Evolutionary conservation across 257 asterid genomes (phyloP), one percentile per base, ranked within the genome.

Genomic region (Anisodus tanguticus): DNA sequence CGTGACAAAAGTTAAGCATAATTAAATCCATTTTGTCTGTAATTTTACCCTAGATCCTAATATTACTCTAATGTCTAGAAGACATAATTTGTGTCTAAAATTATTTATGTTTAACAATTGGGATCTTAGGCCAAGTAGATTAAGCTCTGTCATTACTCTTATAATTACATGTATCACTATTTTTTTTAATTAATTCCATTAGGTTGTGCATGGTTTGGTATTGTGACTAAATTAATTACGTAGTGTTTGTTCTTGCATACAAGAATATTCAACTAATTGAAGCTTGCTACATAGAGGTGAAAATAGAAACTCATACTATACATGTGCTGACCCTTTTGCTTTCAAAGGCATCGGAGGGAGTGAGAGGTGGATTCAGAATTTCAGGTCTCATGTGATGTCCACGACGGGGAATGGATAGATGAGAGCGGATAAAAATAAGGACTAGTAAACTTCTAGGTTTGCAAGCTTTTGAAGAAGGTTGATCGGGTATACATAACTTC

Each of bases 101-200:
- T 72, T 47, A 10, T 47, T 72, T 6, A 47, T 72, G 39, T 72
- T 2, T 47, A 47, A 72, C 41, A 72, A 72, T 47, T 47, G 39
- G 80, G 19, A 72, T 72, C 60, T 72, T 47, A 72, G 11, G 60
- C 11, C 59, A 72, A 19, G 59, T 72, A 59, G 60, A 72, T 72
- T 72, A 72, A 72, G 11, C 10, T 47, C 19, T 72, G 19, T 47
- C 80, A 47, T 12, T 47, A 72, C 60, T 47, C 37, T 10, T 47
- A 45, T 1, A 16, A 35, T 12, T 35, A 67, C 0, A 13, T 35
- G 5, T 31, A 66, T 26, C 6, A 63, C 9, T 63, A 26, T 1
- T 5, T 64, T 4, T 37, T 6, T 67, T 35, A 2, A 35, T 67
- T 35, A 2, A 35, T 67, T 67, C 49, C 43, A 35, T 39, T 69